phyloP scores from a whole-genome alignment of 140 eudicot genomes.

The Anethum foeniculum region DNA sequence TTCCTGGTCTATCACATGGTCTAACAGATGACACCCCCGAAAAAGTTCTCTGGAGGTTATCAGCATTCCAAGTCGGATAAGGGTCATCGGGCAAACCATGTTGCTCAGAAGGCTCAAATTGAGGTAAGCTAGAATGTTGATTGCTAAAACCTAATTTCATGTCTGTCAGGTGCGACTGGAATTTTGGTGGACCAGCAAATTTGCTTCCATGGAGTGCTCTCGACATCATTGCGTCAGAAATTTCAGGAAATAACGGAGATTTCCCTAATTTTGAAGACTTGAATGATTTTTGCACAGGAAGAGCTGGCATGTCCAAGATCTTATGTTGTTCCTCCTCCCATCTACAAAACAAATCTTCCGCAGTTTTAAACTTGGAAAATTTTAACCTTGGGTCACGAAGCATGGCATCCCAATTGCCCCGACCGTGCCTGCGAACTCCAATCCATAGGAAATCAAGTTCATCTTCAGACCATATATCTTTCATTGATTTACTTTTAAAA shows the following conservation, averaged over 20 bases:
- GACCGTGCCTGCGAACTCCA: conserved; percentile 87
- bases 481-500: conserved; percentile 36
- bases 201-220: conserved; percentile 54
- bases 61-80: conserved; percentile 40
- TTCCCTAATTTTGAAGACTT: conserved; percentile 37
- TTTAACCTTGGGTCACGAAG: conserved; percentile 62
- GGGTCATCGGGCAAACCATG: conserved; percentile 23
- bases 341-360: conserved; percentile 59
- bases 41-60: conserved; percentile 28
- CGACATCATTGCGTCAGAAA: conserved; percentile 80
- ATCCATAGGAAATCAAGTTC: conserved; percentile 95
- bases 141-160: conserved; percentile 72
- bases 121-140: conserved; percentile 33
- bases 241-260: conserved; percentile 35
- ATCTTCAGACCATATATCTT: conserved; percentile 87
- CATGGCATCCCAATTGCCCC: conserved; percentile 84
- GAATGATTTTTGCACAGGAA: conserved; percentile 28
- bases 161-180: conserved; percentile 64
- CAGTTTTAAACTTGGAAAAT: conserved; percentile 56
- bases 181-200: conserved; percentile 41
- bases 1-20: conserved; percentile 22
- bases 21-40: conserved; percentile 32
- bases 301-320: conserved; percentile 43
- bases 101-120: conserved; percentile 34
- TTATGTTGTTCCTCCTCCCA: conserved; percentile 93